Conservation (phyloP, 768 basidiomycete species). For the Panus rudis region DNA sequence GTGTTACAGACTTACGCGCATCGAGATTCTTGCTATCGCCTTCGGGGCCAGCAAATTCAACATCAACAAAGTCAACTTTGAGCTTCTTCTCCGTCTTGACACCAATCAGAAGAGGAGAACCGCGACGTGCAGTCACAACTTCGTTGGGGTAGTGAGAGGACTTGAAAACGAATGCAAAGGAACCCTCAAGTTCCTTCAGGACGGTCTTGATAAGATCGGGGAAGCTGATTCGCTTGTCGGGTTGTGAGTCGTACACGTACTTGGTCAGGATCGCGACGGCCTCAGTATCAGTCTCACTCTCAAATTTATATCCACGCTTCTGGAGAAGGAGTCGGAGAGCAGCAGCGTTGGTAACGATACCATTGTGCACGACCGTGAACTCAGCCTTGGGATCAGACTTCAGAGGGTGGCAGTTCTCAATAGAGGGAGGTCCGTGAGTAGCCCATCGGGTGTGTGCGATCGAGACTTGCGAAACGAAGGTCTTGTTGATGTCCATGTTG, state of each 20-base stretch:
- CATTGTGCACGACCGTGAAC: slow-evolving; percentile 96
- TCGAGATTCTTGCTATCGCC: slow-evolving; percentile 38
- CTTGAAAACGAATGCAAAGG: slow-evolving; percentile 99
- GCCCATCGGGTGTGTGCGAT: slow-evolving; percentile 99
- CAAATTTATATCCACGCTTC: slow-evolving; percentile 92
- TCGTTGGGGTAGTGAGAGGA: slow-evolving; percentile 93
- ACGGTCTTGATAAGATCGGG: slow-evolving; percentile 92
- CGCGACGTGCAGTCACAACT: slow-evolving; percentile 92
- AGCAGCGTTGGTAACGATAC: slow-evolving; percentile 91
- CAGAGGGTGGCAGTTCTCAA: slow-evolving; percentile 92
- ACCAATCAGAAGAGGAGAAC: slow-evolving; percentile 93
- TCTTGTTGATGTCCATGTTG: slow-evolving; percentile 64
- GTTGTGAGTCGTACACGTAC: slow-evolving; percentile 93
- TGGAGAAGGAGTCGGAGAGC: slow-evolving; percentile 90
- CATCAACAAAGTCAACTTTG: slow-evolving; percentile 99
- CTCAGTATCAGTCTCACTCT: slow-evolving; percentile 96
- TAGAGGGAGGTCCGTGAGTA: slow-evolving; percentile 88
- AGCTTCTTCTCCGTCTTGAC: slow-evolving; percentile 99
- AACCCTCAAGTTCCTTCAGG: slow-evolving; percentile 95
- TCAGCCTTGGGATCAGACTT: slow-evolving; percentile 74
- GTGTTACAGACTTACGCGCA: slow-evolving; percentile 29
- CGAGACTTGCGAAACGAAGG: slow-evolving; percentile 80
- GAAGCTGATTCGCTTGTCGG: slow-evolving; percentile 80
- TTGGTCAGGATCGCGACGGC: slow-evolving; percentile 93
- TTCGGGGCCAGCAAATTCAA: slow-evolving; percentile 83